A percentile compares a stretch with the other conserved stretches of the same genome.
Conservation (phyloP, 2,329 filamentous ascomycete genomes). For the Myriosclerotinia scirpicola region DNA sequence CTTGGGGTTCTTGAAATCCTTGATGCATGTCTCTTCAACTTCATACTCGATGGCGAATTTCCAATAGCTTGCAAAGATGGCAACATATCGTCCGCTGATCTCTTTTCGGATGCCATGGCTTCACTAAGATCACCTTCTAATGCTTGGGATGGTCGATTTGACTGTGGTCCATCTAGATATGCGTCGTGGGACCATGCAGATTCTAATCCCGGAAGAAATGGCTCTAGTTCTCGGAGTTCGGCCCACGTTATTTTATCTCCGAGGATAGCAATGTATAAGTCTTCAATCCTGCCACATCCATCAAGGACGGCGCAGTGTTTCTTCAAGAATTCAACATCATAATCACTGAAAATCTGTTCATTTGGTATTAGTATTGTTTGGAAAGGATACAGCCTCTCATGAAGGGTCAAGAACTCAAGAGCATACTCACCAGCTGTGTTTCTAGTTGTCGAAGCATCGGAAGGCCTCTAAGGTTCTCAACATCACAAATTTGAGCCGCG, state of each 20-base stretch:
- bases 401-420: background rate
- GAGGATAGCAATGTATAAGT: conserved; percentile 59
- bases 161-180: conserved; percentile 48
- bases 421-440: conserved; percentile 43
- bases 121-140: background rate
- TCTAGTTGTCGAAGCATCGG: conserved; percentile 60
- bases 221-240: conserved; percentile 48
- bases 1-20: conserved; percentile 53
- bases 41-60: conserved; percentile 28
- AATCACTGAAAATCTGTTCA: conserved; percentile 35
- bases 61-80: conserved; percentile 27
- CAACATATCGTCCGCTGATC: conserved; percentile 49
- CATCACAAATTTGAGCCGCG: conserved; percentile 59
- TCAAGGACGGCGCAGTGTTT: conserved; percentile 57
- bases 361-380: background rate
- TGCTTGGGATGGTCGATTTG: background rate
- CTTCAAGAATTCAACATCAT: conserved; percentile 53
- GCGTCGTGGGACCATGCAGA: conserved; percentile 54
- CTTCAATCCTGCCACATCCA: conserved; percentile 55
- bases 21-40: conserved; percentile 52
- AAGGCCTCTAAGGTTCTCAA: conserved; percentile 53
- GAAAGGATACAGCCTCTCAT: background rate
- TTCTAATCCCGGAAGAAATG: conserved; percentile 54
- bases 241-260: conserved; percentile 55
- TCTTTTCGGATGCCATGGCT: conserved; percentile 22